Evolutionary conservation across 306 rosid species (phyloP).

Genomic region (Pachyrhizus erosus): DNA sequence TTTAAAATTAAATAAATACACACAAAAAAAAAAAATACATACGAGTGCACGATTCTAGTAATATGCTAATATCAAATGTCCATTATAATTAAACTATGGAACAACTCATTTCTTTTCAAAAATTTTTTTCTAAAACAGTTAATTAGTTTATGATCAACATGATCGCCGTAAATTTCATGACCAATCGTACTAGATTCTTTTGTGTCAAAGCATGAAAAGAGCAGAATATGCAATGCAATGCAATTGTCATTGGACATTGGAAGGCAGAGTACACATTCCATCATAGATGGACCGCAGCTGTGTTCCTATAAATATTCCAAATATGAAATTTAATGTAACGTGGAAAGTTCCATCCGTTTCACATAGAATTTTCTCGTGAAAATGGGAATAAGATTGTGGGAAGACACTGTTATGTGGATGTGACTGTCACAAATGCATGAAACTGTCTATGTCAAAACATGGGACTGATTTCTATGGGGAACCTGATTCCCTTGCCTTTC

Average conservation of each 20-base stretch:
- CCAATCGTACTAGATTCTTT: slow-evolving; percentile 19
- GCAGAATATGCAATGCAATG: slow-evolving; percentile 31
- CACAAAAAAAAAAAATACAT: too few species aligned
- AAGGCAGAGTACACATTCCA: not conserved
- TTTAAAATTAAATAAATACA: too few species aligned
- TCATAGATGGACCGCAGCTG: slow-evolving; percentile 31
- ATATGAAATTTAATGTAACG: slow-evolving; percentile 22
- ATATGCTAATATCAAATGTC: not conserved
- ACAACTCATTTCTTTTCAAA: not conserved
- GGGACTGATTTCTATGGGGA: slow-evolving; percentile 30
- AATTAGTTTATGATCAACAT: not conserved
- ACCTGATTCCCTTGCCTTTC: slow-evolving; percentile 46
- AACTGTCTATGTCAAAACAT: not conserved
- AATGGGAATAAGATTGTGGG: slow-evolving; percentile 43
- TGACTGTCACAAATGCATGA: slow-evolving; percentile 8
- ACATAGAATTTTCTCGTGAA: slow-evolving; percentile 32
- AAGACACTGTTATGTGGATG: slow-evolving; percentile 8
- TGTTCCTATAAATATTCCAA: slow-evolving; percentile 14
- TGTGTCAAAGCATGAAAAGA: not conserved
- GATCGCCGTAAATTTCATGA: not conserved
- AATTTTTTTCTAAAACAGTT: not conserved
- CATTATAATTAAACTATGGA: not conserved
- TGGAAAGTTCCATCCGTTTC: slow-evolving; percentile 23
- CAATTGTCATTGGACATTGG: not conserved
- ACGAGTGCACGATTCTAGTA: not conserved